Conservation (phyloP, 2,329 filamentous ascomycete species). For the Incumbomyces delicatus region DNA sequence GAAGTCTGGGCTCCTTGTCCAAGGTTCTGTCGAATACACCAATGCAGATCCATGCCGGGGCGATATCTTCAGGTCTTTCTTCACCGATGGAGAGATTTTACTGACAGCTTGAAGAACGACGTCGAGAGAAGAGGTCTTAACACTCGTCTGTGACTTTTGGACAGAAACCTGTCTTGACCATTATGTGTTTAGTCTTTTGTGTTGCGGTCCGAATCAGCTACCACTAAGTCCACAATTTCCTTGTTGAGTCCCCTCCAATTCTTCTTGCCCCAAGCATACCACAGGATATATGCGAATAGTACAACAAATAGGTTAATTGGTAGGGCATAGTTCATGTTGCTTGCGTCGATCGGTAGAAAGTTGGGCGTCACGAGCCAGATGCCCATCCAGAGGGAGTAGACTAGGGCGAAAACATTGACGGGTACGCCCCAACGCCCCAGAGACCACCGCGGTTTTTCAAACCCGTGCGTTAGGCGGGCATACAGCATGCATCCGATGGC, state of each 20-base stretch:
- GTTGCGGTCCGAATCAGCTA: slow-evolving; percentile 10
- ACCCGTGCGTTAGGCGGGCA: slow-evolving; percentile 22
- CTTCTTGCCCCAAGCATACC: slow-evolving; percentile 9
- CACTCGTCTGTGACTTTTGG: no score
- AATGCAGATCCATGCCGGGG: no score
- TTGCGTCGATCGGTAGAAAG: slow-evolving; percentile 25
- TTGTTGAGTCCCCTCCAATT: slow-evolving; percentile 15
- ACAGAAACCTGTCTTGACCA: slow-evolving; percentile 16
- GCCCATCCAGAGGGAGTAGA: slow-evolving; percentile 24
- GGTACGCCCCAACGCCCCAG: slow-evolving; percentile 24
- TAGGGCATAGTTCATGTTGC: slow-evolving; percentile 30
- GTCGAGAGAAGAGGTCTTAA: no score
- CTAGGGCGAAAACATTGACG: slow-evolving; percentile 29
- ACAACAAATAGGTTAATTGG: not conserved
- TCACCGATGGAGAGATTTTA: no score
- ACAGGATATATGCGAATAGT: not conserved
- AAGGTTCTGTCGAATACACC: no score
- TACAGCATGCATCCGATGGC: slow-evolving; percentile 24
- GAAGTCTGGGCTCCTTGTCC: no score
- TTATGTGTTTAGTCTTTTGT: slow-evolving; percentile 9
- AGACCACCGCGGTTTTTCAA: slow-evolving; percentile 10
- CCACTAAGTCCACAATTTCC: slow-evolving; percentile 12
- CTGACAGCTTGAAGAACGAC: no score
- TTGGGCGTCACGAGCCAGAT: slow-evolving; percentile 29
- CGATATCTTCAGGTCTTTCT: no score